These are phyloP conservation scores for Phalaenopsis aphrodite DNA, from an alignment of 106 monocot genomes.

Conservation along the genomic window DNA sequence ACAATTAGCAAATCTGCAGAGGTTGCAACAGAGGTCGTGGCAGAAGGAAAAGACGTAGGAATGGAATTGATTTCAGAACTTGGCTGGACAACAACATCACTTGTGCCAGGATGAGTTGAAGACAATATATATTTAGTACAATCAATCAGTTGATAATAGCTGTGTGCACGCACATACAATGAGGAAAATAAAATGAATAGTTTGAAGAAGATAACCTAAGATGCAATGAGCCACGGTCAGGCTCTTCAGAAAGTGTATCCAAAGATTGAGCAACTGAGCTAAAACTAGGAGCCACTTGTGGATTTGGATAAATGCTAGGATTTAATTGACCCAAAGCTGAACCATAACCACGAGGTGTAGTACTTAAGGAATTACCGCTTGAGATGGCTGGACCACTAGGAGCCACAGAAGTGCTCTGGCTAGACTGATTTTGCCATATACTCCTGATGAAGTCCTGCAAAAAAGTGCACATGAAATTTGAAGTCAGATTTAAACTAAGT, in stretches of 20 bases:
- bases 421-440: conserved; percentile 69
- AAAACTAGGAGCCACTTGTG: conserved; percentile 48
- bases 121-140: conserved; percentile 14
- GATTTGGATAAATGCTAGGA: conserved; percentile 25
- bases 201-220: conserved; percentile 25
- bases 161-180: neutral
- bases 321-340: conserved; percentile 35
- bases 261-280: conserved; percentile 32
- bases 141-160: neutral
- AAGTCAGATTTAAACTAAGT: neutral
- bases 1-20: conserved; percentile 40
- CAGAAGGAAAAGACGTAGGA: conserved; percentile 29
- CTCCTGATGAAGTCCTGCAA: conserved; percentile 78
- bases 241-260: conserved; percentile 46
- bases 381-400: conserved; percentile 29
- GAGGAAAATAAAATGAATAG: neutral
- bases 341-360: conserved; percentile 38
- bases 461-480: conserved; percentile 2
- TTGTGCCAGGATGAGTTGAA: conserved; percentile 21
- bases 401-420: conserved; percentile 48
- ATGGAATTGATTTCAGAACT: conserved; percentile 33
- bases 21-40: conserved; percentile 29
- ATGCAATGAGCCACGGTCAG: conserved; percentile 35
- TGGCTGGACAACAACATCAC: conserved; percentile 33
- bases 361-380: conserved; percentile 29